Conservation (phyloP, 768 basidiomycete species). For the Calvatia gigantea region DNA sequence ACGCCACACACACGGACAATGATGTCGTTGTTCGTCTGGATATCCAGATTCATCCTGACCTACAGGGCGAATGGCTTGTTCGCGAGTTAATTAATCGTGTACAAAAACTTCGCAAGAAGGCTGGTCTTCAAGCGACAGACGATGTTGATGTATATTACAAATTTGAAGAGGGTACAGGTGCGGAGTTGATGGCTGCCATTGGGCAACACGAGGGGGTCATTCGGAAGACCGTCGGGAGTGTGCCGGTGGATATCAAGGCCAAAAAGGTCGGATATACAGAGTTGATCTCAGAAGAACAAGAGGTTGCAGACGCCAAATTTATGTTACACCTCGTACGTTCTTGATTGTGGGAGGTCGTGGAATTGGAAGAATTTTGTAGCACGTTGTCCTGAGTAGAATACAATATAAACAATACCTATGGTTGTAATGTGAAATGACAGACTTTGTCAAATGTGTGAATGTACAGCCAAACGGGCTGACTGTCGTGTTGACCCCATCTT, state of each 20-base stretch:
- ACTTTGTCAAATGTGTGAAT: constrained; percentile 3
- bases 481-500: constrained; percentile 21
- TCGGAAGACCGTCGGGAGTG: constrained; percentile 67
- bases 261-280: constrained; percentile 45
- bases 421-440: not conserved
- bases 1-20: constrained; percentile 85
- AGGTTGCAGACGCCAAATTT: constrained; percentile 78
- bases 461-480: too few species aligned
- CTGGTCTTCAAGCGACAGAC: constrained; percentile 92
- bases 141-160: constrained; percentile 86
- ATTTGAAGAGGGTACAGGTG: constrained; percentile 67
- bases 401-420: constrained; percentile 16
- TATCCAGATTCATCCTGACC: constrained; percentile 80
- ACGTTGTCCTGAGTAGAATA: constrained; percentile 19
- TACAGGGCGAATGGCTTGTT: constrained; percentile 84
- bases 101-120: constrained; percentile 94
- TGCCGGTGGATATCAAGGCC: constrained; percentile 58
- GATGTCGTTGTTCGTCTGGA: constrained; percentile 95
- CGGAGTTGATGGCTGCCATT: constrained; percentile 63
- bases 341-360: constrained; percentile 24
- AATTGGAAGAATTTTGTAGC: constrained; percentile 20
- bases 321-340: constrained; percentile 59
- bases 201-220: constrained; percentile 66
- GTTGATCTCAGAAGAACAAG: constrained; percentile 85
- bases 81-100: constrained; percentile 90